Evolutionary conservation across 1,139 yeast genomes (phyloP).

Genomic region (Sugiyamaella grinbergsii): DNA sequence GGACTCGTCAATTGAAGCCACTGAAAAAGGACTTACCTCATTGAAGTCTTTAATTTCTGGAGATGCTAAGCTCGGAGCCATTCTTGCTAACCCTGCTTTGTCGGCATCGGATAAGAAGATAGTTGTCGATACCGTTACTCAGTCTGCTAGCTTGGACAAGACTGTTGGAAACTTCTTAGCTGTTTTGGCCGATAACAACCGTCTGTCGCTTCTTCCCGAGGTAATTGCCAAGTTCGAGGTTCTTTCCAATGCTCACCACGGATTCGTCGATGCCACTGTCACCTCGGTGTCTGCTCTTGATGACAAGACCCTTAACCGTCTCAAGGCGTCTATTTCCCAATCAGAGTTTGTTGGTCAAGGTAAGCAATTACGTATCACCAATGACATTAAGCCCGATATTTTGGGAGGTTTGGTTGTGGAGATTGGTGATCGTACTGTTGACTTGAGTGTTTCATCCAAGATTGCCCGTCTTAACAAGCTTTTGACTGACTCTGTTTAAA

Average conservation of each 20-base stretch:
- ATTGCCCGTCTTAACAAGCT: constrained; percentile 87
- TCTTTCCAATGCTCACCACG: constrained; percentile 86
- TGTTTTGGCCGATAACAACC: constrained; percentile 93
- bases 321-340: constrained; percentile 75
- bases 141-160: constrained; percentile 63
- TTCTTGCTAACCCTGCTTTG: constrained; percentile 82
- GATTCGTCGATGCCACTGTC: constrained; percentile 90
- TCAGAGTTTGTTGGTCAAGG: constrained; percentile 83
- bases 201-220: constrained; percentile 68
- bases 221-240: constrained; percentile 72
- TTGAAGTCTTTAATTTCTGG: constrained; percentile 57
- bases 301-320: constrained; percentile 73
- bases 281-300: constrained; percentile 87
- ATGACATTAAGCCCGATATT: constrained; percentile 84
- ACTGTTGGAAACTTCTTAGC: constrained; percentile 77
- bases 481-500: constrained; percentile 77
- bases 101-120: constrained; percentile 70
- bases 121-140: constrained; percentile 63
- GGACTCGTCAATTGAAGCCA: constrained; percentile 72
- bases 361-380: constrained; percentile 80
- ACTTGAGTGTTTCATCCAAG: constrained; percentile 82
- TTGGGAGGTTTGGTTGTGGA: constrained; percentile 96
- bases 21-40: constrained; percentile 66
- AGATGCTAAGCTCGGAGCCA: constrained; percentile 64
- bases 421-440: constrained; percentile 96